Evolutionary conservation across 2,329 filamentous ascomycete species (phyloP).

Genomic region (Pestalotiopsis sp.): DNA sequence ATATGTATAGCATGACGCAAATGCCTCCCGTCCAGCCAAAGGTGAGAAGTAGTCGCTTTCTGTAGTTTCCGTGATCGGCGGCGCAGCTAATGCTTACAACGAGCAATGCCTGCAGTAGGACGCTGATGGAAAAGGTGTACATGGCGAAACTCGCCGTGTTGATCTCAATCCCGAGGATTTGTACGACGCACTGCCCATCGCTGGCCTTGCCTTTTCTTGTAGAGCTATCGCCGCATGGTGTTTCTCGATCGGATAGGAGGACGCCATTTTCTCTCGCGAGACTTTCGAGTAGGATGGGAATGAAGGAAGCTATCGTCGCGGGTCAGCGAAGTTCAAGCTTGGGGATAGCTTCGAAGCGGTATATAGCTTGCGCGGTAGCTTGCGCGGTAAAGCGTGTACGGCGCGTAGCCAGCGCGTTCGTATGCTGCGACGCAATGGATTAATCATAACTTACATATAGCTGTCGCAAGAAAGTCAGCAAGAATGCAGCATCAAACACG

Average conservation of each 20-base stretch:
- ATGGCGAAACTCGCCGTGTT: slow-evolving; percentile 97
- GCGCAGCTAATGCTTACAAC: slow-evolving; percentile 97
- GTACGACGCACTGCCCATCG: slow-evolving; percentile 75
- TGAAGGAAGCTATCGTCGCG: slow-evolving; percentile 73
- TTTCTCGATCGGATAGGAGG: slow-evolving; percentile 73
- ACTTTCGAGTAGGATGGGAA: slow-evolving; percentile 92
- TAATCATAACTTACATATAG: slow-evolving; percentile 15
- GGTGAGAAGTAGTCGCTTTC: slow-evolving; percentile 82
- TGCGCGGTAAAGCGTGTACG: not conserved
- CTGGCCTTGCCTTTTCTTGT: slow-evolving; percentile 40
- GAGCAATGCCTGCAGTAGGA: slow-evolving; percentile 82
- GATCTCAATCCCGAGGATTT: slow-evolving; percentile 79
- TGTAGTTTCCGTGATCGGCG: slow-evolving; percentile 89
- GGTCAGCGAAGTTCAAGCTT: not conserved
- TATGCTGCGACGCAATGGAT: not conserved
- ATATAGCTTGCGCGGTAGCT: not conserved
- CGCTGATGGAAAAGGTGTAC: slow-evolving; percentile 96
- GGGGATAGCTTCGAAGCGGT: not conserved
- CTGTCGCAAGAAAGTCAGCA: slow-evolving; percentile 7
- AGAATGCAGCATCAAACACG: not conserved
- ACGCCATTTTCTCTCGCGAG: slow-evolving; percentile 91
- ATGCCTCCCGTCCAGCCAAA: slow-evolving; percentile 83
- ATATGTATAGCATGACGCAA: slow-evolving; percentile 86
- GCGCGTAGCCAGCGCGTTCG: not conserved
- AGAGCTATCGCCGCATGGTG: slow-evolving; percentile 57